These are phyloP conservation scores for Allium fistulosum DNA, from an alignment of 106 monocot genomes.

Conservation along the genomic window DNA sequence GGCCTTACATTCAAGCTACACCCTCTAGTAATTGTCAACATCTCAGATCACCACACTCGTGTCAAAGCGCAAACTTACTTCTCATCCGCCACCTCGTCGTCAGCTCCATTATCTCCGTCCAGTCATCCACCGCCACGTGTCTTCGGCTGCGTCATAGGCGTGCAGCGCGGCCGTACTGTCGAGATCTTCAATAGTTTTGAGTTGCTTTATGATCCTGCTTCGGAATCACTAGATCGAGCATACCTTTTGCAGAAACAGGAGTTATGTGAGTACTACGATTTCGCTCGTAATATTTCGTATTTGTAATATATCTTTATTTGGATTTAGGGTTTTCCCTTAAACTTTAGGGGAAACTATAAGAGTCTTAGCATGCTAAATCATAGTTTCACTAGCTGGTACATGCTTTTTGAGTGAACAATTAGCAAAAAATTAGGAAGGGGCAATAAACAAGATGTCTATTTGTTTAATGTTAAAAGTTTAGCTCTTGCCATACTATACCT, in stretches of 20 bases:
- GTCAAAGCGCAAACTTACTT: conserved; percentile 58
- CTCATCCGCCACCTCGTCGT: conserved; percentile 15
- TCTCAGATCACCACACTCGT: conserved; percentile 93
- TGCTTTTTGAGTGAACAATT: too few species aligned
- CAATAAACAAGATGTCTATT: too few species aligned
- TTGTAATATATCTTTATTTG: too few species aligned
- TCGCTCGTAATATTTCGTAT: too few species aligned
- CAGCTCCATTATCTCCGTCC: not conserved
- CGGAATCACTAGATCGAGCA: conserved; percentile 63
- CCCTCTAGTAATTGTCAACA: conserved; percentile 94
- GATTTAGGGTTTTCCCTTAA: too few species aligned
- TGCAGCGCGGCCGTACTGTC: conserved; percentile 83
- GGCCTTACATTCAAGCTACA: conserved; percentile 98
- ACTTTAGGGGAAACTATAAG: too few species aligned
- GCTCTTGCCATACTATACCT: too few species aligned
- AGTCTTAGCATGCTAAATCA: too few species aligned
- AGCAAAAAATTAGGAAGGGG: too few species aligned
- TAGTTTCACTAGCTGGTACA: too few species aligned
- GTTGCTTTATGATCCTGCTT: conserved; percentile 50
- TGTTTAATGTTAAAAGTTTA: too few species aligned
- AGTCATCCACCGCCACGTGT: conserved; percentile 28
- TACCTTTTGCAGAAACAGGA: conserved; percentile 95
- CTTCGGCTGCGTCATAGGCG: conserved; percentile 92
- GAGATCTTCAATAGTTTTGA: conserved; percentile 99
- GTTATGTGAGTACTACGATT: conserved; percentile 39